Conservation (phyloP, 225 moss, liverwort and hornwort genomes). For the Neckera pumila region DNA sequence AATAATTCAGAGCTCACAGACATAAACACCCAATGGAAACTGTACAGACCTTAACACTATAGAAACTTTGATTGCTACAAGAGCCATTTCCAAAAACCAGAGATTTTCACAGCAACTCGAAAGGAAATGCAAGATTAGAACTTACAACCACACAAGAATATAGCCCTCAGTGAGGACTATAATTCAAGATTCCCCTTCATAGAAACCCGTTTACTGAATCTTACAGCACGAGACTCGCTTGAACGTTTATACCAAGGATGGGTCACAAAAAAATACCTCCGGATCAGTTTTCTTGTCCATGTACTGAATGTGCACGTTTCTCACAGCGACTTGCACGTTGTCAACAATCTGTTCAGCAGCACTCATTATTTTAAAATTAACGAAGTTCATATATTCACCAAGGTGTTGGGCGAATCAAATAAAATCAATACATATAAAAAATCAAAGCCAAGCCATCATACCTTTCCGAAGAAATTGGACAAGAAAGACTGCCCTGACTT, state of each 20-base stretch:
- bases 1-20: neutral
- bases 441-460: constrained; percentile 9
- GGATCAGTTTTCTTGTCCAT: constrained; percentile 75
- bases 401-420: neutral
- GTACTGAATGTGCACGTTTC: constrained; percentile 78
- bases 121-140: neutral
- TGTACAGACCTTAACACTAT: neutral
- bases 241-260: neutral
- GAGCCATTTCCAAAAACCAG: neutral
- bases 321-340: constrained; percentile 81
- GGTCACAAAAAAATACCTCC: constrained; percentile 45
- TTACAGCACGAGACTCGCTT: neutral
- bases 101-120: neutral
- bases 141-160: neutral
- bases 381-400: neutral
- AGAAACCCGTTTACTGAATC: neutral
- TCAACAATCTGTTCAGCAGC: constrained; percentile 62
- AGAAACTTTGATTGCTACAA: neutral
- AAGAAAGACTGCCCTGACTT: constrained; percentile 87
- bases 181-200: neutral
- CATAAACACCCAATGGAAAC: neutral
- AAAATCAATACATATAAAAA: neutral
- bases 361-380: neutral
- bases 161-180: neutral
- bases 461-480: constrained; percentile 88